Conservation (phyloP, 2,329 filamentous ascomycete genomes). For the Fusarium sp. region DNA sequence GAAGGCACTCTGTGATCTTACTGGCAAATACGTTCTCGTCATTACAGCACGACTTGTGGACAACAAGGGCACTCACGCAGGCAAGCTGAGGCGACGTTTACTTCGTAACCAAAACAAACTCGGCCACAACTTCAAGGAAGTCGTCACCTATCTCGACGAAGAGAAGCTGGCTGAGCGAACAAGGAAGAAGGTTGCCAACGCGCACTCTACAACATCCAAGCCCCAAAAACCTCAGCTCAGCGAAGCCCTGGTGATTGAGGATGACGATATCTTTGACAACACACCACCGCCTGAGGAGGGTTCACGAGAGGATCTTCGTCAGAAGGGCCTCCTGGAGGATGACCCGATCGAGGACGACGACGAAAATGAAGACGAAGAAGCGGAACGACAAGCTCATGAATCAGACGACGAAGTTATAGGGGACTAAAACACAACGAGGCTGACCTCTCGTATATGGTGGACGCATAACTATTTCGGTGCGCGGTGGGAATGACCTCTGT, state of each 20-base stretch:
- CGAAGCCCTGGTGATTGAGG: constrained; percentile 60
- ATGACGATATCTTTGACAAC: constrained; percentile 59
- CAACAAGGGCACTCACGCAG: constrained; percentile 66
- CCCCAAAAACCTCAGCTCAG: constrained; percentile 52
- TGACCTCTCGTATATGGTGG: constrained; percentile 17
- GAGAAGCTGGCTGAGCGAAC: constrained; percentile 63
- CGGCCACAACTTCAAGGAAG: constrained; percentile 86
- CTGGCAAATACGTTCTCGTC: constrained; percentile 85
- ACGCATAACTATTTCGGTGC: constrained; percentile 27
- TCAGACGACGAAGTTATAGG: constrained; percentile 60
- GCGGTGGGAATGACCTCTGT: constrained; percentile 23
- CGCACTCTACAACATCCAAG: constrained; percentile 40
- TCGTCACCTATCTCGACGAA: constrained; percentile 83
- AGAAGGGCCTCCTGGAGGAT: constrained; percentile 66
- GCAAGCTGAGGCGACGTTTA: constrained; percentile 76
- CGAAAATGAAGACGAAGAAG: constrained; percentile 49
- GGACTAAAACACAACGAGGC: constrained; percentile 51
- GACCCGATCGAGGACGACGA: constrained; percentile 56
- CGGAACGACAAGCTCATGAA: constrained; percentile 50
- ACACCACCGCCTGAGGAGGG: constrained; percentile 68
- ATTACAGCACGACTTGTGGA: constrained; percentile 82
- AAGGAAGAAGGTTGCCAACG: constrained; percentile 53
- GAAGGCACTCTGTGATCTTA: constrained; percentile 85
- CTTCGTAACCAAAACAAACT: constrained; percentile 83
- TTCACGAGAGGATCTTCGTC: constrained; percentile 67